A percentile compares a stretch with the other conserved stretches of the same genome.
Evolutionary conservation across 345 rosid genomes (phyloP).

Genomic region (Odontarrhena argentea): DNA sequence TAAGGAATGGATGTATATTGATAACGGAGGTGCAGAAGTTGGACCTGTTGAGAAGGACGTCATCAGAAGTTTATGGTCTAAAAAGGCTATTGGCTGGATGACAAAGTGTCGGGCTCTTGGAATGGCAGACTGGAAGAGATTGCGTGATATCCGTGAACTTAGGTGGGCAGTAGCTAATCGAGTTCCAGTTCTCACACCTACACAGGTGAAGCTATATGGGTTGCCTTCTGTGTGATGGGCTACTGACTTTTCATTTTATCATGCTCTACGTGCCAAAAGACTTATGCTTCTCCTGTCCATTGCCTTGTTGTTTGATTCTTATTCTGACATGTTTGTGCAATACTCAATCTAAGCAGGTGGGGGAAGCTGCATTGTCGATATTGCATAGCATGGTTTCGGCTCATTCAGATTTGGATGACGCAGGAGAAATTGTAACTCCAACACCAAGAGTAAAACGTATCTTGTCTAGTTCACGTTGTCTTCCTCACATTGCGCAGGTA

Average conservation of each 20-base stretch:
- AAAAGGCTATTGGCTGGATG: conserved; percentile 84
- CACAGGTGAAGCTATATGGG: conserved; percentile 65
- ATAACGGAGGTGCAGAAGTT: conserved; percentile 72
- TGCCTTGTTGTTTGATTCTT: conserved; percentile 18
- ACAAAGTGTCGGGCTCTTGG: conserved; percentile 96
- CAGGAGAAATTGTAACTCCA: conserved; percentile 99
- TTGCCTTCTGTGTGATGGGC: conserved; percentile 23
- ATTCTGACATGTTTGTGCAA: conserved; percentile 27
- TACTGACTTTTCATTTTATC: conserved; percentile 15
- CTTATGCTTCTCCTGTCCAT: conserved; percentile 10
- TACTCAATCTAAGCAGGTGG: conserved; percentile 57
- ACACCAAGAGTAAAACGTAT: conserved; percentile 96
- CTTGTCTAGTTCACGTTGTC: conserved; percentile 93
- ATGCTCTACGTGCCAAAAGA: conserved; percentile 14
- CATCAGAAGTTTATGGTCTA: conserved; percentile 93
- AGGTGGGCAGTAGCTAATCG: conserved; percentile 93
- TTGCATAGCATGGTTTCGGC: conserved; percentile 98
- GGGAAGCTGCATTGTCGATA: conserved; percentile 91
- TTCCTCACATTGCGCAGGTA: conserved; percentile 99
- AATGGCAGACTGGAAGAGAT: conserved; percentile 92
- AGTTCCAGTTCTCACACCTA: conserved; percentile 91
- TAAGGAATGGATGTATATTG: conserved; percentile 94
- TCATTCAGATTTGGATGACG: conserved; percentile 99
- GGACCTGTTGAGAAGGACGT: conserved; percentile 98
- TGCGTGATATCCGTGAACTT: conserved; percentile 98